phyloP scores from a whole-genome alignment of 305 asterid genomes.

The Fraxinus sp. region DNA sequence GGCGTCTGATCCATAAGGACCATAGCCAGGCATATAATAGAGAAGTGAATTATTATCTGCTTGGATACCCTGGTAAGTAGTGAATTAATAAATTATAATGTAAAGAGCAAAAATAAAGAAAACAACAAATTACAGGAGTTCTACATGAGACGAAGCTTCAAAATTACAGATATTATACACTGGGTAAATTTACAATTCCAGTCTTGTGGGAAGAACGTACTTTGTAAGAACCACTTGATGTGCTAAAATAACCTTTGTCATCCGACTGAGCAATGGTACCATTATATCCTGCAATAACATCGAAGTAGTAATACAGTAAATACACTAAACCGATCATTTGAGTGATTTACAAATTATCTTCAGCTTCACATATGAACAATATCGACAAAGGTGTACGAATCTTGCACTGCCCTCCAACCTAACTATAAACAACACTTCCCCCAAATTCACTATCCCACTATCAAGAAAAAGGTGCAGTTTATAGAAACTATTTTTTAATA shows the following conservation, averaged over 20 bases:
- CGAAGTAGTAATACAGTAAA: not conserved
- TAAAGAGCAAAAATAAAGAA: conserved; percentile 5
- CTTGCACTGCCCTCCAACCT: not conserved
- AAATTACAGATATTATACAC: not conserved
- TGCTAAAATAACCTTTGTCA: conserved; percentile 44
- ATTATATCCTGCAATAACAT: conserved; percentile 43
- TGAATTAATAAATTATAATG: conserved; percentile 14
- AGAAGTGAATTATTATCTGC: conserved; percentile 49
- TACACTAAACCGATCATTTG: not conserved
- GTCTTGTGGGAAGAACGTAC: conserved; percentile 33
- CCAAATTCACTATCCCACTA: not conserved
- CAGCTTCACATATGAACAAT: not conserved
- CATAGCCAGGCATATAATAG: conserved; percentile 59
- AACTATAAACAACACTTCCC: not conserved
- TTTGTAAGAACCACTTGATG: conserved; percentile 40
- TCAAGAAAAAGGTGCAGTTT: not conserved
- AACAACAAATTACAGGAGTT: not conserved
- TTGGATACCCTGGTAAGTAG: conserved; percentile 43
- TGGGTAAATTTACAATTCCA: conserved; percentile 2
- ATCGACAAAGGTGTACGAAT: not conserved
- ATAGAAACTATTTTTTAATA: not conserved
- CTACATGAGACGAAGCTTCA: not conserved
- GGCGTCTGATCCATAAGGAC: conserved; percentile 59
- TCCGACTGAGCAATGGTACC: conserved; percentile 49
- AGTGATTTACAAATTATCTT: not conserved